Percentiles rank a stretch among this genome's conserved stretches.
phyloP scores from a whole-genome alignment of 371 early-diverging fungal genomes.

The Chytridium lagenaria region DNA sequence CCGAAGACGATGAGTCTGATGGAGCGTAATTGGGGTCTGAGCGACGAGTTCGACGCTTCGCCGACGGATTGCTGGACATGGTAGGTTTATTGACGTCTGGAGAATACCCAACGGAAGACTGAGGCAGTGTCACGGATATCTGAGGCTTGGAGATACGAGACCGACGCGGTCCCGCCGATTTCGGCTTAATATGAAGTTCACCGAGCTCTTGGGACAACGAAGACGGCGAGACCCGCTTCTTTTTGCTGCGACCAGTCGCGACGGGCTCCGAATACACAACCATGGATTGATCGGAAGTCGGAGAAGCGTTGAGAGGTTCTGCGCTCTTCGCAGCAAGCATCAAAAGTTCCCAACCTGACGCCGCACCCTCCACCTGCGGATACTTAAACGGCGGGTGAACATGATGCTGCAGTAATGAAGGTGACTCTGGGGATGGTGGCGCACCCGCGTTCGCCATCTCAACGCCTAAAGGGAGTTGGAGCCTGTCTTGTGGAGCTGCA shows the following conservation, averaged over 20 bases:
- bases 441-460: background rate
- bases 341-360: constrained; percentile 2
- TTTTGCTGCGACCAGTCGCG: no score
- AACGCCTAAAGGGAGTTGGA: background rate
- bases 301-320: background rate
- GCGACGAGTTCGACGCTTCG: background rate
- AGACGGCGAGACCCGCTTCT: no score
- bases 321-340: background rate
- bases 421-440: constrained; percentile 1
- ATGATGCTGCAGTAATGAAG: background rate
- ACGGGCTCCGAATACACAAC: no score
- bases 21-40: background rate
- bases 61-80: background rate
- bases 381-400: background rate
- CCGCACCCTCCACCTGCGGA: background rate
- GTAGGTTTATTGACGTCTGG: no score
- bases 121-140: no score
- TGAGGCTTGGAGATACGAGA: no score
- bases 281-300: background rate
- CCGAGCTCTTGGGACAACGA: no score
- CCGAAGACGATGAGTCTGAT: background rate
- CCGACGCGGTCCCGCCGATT: no score
- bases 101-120: no score
- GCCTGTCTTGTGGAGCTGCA: background rate
- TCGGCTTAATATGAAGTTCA: no score